Percentiles rank a stretch among this genome's conserved stretches.
Conservation (phyloP, 2,329 filamentous ascomycete species). For the Calycina herbarum region DNA sequence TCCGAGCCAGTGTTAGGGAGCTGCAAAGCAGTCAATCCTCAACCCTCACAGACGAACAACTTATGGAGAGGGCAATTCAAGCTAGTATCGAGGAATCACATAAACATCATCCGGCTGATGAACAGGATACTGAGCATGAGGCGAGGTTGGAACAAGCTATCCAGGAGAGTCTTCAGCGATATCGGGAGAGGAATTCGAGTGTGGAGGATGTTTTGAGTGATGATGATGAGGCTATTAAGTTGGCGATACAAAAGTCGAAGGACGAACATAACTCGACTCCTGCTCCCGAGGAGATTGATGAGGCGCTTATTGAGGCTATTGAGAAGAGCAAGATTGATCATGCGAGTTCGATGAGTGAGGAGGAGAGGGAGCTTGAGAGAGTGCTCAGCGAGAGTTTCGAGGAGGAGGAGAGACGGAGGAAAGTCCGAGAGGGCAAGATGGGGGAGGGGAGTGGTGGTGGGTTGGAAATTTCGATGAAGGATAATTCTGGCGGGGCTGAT, state of each 20-base stretch:
- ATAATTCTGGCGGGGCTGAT: conserved; percentile 65
- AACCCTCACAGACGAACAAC: conserved; percentile 39
- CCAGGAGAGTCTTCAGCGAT: conserved; percentile 46
- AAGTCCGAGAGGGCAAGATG: conserved; percentile 41
- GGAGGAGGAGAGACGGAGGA: conserved; percentile 24
- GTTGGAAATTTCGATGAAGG: conserved; percentile 53
- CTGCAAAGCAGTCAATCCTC: conserved; percentile 42
- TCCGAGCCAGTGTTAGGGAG: conserved; percentile 69
- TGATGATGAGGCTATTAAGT: conserved; percentile 43
- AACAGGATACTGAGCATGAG: conserved; percentile 56
- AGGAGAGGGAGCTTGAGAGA: conserved; percentile 18
- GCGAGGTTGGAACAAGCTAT: conserved; percentile 56
- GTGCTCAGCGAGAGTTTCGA: conserved; percentile 13
- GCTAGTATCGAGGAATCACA: conserved; percentile 47
- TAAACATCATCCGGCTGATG: conserved; percentile 16
- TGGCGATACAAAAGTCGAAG: conserved; percentile 44
- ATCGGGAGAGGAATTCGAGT: conserved; percentile 16
- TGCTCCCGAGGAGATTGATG: conserved; percentile 21
- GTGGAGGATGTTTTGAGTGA: conserved; percentile 29
- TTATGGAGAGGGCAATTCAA: conserved; percentile 49
- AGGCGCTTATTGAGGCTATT: conserved; percentile 30
- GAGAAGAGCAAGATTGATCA: conserved; percentile 38
- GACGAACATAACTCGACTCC: conserved; percentile 9
- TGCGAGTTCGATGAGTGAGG: neutral
- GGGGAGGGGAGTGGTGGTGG: conserved; percentile 69